A percentile compares a stretch with the other conserved stretches of the same genome.
Evolutionary conservation across 805 yeast species (phyloP).

Genomic region (Brettanomyces nanus): DNA sequence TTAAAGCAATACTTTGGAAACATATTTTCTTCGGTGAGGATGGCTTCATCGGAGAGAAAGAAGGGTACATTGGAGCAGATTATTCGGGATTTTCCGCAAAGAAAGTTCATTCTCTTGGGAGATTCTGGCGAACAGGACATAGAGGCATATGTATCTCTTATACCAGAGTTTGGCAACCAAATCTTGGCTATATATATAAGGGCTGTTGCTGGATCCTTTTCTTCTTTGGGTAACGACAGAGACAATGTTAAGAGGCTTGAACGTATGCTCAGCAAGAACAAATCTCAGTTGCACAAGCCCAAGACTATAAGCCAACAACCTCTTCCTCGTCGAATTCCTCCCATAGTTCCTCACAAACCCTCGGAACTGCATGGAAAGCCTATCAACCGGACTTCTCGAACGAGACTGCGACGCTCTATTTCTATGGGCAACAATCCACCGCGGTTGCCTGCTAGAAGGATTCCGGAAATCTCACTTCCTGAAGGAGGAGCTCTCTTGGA

Average conservation of each 20-base stretch:
- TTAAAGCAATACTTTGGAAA: constrained; percentile 84
- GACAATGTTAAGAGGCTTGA: constrained; percentile 17
- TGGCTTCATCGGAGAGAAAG: constrained; percentile 81
- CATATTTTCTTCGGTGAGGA: constrained; percentile 71
- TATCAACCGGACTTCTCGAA: neutral
- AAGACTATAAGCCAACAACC: neutral
- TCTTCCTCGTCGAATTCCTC: constrained; percentile 16
- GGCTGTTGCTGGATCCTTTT: constrained; percentile 62
- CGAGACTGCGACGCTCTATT: neutral
- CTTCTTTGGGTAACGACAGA: constrained; percentile 38
- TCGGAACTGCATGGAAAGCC: neutral
- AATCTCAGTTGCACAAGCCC: neutral
- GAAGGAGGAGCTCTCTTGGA: constrained; percentile 11
- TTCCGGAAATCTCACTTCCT: neutral
- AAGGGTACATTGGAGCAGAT: constrained; percentile 54
- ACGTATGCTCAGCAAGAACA: constrained; percentile 7
- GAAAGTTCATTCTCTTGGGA: constrained; percentile 79
- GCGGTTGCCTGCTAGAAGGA: neutral
- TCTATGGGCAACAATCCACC: neutral
- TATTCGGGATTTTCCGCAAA: constrained; percentile 62
- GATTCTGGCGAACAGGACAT: constrained; percentile 95
- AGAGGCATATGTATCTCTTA: constrained; percentile 78
- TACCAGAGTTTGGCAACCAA: constrained; percentile 51
- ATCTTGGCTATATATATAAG: constrained; percentile 73
- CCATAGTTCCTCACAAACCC: constrained; percentile 45